Evolutionary conservation across 1,139 yeast genomes (phyloP), one percentile per base, ranked within the genome.

Genomic region (Hyphopichia wangnamkhiaoensis): DNA sequence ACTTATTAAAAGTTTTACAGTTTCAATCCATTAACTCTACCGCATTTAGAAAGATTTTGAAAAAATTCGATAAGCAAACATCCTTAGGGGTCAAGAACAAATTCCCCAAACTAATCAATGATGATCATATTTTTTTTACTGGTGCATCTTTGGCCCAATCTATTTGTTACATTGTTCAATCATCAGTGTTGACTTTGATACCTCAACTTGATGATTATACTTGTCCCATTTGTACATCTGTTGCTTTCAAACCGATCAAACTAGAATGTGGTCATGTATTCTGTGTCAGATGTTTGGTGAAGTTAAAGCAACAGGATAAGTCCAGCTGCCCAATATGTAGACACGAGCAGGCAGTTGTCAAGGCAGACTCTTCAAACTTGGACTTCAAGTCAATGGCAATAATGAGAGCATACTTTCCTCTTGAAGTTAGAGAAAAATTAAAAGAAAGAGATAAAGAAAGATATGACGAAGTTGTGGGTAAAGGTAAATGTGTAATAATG

Each of bases 171-270:
- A 68, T 80, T 13, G 79, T 84, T 37, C 78, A 83, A 31, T 65
- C 68, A 14, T 71, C 79, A 10, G 58, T 84, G 12, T 56, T 84
- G 28, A 72, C 76, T 15, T 57, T 84, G 3, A 67, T 84, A 1
- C 93, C 93, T 1, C 91, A 84, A 55, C 61, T 84, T 14, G 91
- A 84, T 38, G 93, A 84, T 54, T 84, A 82, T 51, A 67, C 79
- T 2, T 84, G 93, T 54, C 90, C 91, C 1, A 78, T 84, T 7
- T 84, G 93, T 54, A 75, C 79, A 58, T 71, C 77, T 4, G 73
- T 84, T 31, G 89, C 90, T 0, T 84, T 74, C 58, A 83, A 83
- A 51, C 93, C 93, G 1, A 81, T 84, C 35, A 60, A 80, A 36
- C 64, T 84, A 17, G 61, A 61, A 10, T 84, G 93, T 57, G 74